A percentile compares a stretch with the other conserved stretches of the same genome.
phyloP scores from a whole-genome alignment of 495 filamentous ascomycete species.

The Geopyxis carbonaria region DNA sequence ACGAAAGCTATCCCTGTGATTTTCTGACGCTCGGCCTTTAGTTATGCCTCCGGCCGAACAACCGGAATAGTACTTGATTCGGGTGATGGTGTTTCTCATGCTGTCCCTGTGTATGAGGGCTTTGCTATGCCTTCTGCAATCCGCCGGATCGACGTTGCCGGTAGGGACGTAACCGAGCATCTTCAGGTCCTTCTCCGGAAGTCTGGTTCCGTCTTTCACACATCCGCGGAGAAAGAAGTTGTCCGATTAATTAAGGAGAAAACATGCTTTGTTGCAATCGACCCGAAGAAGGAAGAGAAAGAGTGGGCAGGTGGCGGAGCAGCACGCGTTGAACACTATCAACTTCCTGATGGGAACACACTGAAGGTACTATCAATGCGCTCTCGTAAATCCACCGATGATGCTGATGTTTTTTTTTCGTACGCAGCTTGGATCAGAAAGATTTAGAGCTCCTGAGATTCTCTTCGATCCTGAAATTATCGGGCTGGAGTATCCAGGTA shows the following conservation, averaged over 20 bases:
- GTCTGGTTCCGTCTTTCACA: slow-evolving; percentile 98
- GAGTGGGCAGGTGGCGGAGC: slow-evolving; percentile 62
- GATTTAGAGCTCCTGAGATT: slow-evolving; percentile 98
- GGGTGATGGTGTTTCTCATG: slow-evolving; percentile 99
- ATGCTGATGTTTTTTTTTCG: slow-evolving; percentile 92
- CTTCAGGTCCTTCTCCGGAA: slow-evolving; percentile 99
- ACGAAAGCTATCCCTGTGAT: background rate
- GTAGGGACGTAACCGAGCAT: slow-evolving; percentile 98
- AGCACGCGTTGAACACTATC: slow-evolving; percentile 65
- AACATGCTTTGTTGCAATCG: slow-evolving; percentile 97
- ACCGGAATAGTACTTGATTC: slow-evolving; percentile 99
- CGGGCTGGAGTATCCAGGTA: slow-evolving; percentile 93
- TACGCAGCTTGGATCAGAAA: slow-evolving; percentile 81
- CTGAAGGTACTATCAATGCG: no score
- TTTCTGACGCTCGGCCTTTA: slow-evolving; percentile 6
- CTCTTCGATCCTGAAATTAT: slow-evolving; percentile 97
- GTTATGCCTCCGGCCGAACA: slow-evolving; percentile 97
- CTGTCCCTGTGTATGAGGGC: slow-evolving; percentile 99
- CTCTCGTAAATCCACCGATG: slow-evolving; percentile 83
- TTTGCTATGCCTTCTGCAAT: slow-evolving; percentile 99
- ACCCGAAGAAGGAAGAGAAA: slow-evolving; percentile 99
- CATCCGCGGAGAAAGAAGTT: slow-evolving; percentile 99
- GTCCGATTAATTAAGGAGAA: slow-evolving; percentile 99
- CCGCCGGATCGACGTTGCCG: slow-evolving; percentile 98
- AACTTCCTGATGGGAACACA: slow-evolving; percentile 78